Conservation (phyloP, 768 basidiomycete species). For the Suillus plorans region DNA sequence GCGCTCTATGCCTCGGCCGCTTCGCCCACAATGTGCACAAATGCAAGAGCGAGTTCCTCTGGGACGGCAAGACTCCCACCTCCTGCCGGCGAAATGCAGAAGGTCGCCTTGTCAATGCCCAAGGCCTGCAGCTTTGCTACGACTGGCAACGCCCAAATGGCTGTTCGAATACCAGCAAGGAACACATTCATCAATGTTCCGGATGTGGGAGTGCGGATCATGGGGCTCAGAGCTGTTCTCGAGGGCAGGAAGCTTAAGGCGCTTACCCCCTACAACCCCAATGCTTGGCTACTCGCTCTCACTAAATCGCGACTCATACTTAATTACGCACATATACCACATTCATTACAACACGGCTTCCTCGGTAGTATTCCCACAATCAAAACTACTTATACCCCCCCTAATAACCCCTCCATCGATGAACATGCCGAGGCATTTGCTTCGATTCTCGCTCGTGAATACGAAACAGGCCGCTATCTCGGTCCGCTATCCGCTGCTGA, state of each 20-base stretch:
- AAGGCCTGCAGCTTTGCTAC: conserved; percentile 31
- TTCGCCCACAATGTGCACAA: too few species aligned
- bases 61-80: too few species aligned
- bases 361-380: conserved; percentile 25
- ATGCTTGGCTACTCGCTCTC: conserved; percentile 30
- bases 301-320: conserved; percentile 13
- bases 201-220: conserved; percentile 38
- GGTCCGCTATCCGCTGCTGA: conserved; percentile 30
- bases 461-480: conserved; percentile 26
- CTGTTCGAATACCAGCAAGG: conserved; percentile 25
- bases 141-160: conserved; percentile 32
- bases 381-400: conserved; percentile 27
- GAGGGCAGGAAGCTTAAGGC: conserved; percentile 26
- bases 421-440: not conserved
- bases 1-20: too few species aligned
- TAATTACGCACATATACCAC: conserved; percentile 29
- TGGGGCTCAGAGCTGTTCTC: conserved; percentile 42
- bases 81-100: not conserved
- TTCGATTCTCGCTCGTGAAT: conserved; percentile 11
- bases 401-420: conserved; percentile 30
- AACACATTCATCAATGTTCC: conserved; percentile 38
- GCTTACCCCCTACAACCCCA: conserved; percentile 30
- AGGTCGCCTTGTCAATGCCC: conserved; percentile 19
- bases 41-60: too few species aligned
- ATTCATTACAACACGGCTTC: conserved; percentile 25